Percentiles rank a stretch among this genome's conserved stretches.
Evolutionary conservation across 2,329 filamentous ascomycete species (phyloP).

Genomic region (Cytospora chrysosperma): DNA sequence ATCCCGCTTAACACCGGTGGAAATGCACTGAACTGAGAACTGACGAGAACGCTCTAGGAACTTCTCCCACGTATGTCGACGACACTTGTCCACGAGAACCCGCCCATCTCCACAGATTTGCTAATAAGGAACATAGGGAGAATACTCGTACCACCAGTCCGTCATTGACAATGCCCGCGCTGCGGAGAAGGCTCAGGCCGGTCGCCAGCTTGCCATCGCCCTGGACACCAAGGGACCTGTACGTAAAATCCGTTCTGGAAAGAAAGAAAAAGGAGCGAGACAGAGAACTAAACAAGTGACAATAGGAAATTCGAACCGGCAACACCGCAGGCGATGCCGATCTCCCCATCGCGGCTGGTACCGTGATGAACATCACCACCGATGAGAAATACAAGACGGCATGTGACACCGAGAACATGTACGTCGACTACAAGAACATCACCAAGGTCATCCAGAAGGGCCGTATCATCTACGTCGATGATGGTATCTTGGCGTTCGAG

Average conservation of each 20-base stretch:
- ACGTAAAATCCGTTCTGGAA: not conserved
- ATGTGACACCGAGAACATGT: constrained; percentile 94
- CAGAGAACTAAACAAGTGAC: constrained; percentile 4
- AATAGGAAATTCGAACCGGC: constrained; percentile 40
- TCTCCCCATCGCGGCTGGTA: constrained; percentile 78
- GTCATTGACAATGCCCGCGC: constrained; percentile 94
- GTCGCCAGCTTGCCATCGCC: constrained; percentile 92
- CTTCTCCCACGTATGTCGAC: constrained; percentile 25
- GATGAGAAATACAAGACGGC: constrained; percentile 86
- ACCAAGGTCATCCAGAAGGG: constrained; percentile 93
- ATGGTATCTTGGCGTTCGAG: constrained; percentile 95
- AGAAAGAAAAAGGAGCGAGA: not conserved
- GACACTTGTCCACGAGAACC: not conserved
- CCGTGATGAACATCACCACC: constrained; percentile 92
- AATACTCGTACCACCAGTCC: constrained; percentile 93
- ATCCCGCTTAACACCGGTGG: not conserved
- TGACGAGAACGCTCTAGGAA: constrained; percentile 18
- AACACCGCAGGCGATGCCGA: constrained; percentile 71
- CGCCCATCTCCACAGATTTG: not conserved
- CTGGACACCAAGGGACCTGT: constrained; percentile 69
- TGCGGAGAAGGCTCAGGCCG: constrained; percentile 73
- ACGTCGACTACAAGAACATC: constrained; percentile 99
- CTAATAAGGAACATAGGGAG: constrained; percentile 49
- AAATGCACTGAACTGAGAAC: not conserved
- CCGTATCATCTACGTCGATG: constrained; percentile 96